These are phyloP conservation scores for Fusarium sp. DNA, from an alignment of 2,329 filamentous ascomycete genomes.

Conservation along the genomic window DNA sequence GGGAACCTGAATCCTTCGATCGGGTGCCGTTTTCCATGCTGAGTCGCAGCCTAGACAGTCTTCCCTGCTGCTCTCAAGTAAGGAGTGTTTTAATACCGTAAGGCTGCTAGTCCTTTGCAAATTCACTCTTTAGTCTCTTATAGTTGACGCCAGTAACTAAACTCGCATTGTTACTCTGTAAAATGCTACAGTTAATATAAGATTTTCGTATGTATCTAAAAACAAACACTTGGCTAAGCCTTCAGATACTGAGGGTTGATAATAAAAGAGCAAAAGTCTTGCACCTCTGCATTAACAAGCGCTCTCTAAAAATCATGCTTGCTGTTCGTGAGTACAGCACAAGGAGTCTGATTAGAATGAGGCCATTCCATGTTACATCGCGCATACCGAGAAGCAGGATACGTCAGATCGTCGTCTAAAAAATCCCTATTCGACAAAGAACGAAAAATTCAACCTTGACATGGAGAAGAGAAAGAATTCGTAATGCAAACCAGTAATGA, in stretches of 20 bases:
- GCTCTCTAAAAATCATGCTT: too few species aligned
- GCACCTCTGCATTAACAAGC: too few species aligned
- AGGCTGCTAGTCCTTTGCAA: neutral
- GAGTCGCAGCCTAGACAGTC: neutral
- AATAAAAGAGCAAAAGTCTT: too few species aligned
- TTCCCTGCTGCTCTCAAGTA: neutral
- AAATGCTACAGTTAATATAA: neutral
- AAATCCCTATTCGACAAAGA: neutral
- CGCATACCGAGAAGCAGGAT: neutral
- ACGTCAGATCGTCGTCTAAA: neutral
- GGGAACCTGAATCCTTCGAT: neutral
- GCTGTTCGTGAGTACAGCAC: too few species aligned
- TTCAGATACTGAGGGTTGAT: neutral
- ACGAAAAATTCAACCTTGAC: neutral
- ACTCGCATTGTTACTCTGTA: neutral
- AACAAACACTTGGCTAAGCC: accelerated
- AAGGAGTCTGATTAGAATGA: neutral
- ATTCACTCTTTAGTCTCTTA: neutral
- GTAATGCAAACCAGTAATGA: neutral
- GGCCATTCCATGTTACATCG: neutral
- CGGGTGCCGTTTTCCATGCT: neutral
- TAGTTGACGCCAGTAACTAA: neutral
- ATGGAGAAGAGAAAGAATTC: neutral
- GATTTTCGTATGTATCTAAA: neutral
- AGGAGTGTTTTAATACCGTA: neutral